Percentiles rank a stretch among this genome's conserved stretches.
phyloP scores from a whole-genome alignment of 495 filamentous ascomycete genomes.

The Durotheca rogersii region DNA sequence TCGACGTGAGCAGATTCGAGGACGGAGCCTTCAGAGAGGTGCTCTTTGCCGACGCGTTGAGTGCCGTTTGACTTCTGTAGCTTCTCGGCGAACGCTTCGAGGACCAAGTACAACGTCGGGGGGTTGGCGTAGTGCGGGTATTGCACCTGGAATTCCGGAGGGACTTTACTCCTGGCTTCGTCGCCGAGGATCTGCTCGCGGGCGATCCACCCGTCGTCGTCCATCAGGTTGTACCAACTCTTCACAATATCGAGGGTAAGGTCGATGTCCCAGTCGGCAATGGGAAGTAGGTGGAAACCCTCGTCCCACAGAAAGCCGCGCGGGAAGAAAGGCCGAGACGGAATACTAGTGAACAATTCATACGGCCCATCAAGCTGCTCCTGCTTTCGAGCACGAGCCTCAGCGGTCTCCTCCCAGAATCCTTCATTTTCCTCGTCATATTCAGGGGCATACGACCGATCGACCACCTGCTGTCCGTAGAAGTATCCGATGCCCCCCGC shows the following conservation, averaged over 20 bases:
- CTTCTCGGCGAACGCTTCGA: conserved; percentile 80
- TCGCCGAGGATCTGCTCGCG: conserved; percentile 92
- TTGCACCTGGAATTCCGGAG: conserved; percentile 90
- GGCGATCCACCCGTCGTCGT: conserved; percentile 96
- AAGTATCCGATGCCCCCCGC: conserved; percentile 96
- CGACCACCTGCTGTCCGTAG: conserved; percentile 79
- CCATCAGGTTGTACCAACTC: conserved; percentile 94
- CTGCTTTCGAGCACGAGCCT: conserved; percentile 63
- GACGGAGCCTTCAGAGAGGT: conserved; percentile 35
- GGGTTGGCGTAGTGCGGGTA: conserved; percentile 99
- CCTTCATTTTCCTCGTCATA: conserved; percentile 97
- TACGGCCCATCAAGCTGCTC: conserved; percentile 77
- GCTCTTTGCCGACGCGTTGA: conserved; percentile 33
- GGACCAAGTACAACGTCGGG: conserved; percentile 89
- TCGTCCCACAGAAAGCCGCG: conserved; percentile 98
- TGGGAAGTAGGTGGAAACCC: conserved; percentile 90
- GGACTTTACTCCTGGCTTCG: conserved; percentile 96
- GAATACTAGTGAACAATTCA: conserved; percentile 90
- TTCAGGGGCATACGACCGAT: conserved; percentile 84
- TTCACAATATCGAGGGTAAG: conserved; percentile 88
- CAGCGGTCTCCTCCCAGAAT: conserved; percentile 89
- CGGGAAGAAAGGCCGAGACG: conserved; percentile 93
- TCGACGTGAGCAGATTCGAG: conserved; percentile 62
- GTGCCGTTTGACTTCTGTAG: conserved; percentile 51
- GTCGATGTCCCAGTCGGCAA: conserved; percentile 91